Percentiles rank a stretch among this genome's conserved stretches.
These are phyloP conservation scores for Scheffersomyces cryptocercus DNA, from an alignment of 1,139 yeast species.

Conservation along the genomic window DNA sequence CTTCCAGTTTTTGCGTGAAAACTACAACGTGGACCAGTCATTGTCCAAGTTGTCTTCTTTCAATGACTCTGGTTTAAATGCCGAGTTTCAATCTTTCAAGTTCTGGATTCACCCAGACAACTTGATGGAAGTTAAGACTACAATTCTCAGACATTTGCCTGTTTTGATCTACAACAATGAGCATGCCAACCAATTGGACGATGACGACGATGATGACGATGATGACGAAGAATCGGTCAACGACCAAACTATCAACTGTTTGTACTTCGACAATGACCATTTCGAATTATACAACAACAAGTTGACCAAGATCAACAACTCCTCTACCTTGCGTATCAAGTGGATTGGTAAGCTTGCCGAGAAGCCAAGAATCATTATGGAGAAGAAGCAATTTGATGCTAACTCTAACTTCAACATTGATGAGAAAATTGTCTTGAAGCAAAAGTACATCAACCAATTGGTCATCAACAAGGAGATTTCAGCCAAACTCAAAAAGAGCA, in stretches of 20 bases:
- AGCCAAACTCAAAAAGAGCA: slow-evolving; percentile 15
- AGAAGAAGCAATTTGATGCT: slow-evolving; percentile 70
- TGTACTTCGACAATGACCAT: slow-evolving; percentile 82
- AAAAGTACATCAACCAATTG: slow-evolving; percentile 72
- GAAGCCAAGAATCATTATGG: slow-evolving; percentile 76
- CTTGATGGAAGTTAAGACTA: slow-evolving; percentile 94
- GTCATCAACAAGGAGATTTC: slow-evolving; percentile 30
- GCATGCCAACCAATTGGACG: slow-evolving; percentile 15
- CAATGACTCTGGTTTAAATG: slow-evolving; percentile 49
- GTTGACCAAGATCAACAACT: slow-evolving; percentile 66
- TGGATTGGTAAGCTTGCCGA: slow-evolving; percentile 87
- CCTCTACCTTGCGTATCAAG: slow-evolving; percentile 77
- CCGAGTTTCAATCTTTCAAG: slow-evolving; percentile 74
- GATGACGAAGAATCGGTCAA: slow-evolving; percentile 20
- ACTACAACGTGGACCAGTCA: slow-evolving; percentile 44
- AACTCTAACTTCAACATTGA: slow-evolving; percentile 56
- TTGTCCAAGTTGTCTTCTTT: slow-evolving; percentile 48
- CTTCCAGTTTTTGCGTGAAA: slow-evolving; percentile 79
- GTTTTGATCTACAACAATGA: slow-evolving; percentile 72
- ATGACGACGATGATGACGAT: slow-evolving; percentile 20
- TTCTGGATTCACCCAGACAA: slow-evolving; percentile 98
- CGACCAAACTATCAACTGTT: slow-evolving; percentile 83
- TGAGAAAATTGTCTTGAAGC: slow-evolving; percentile 68
- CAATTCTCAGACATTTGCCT: slow-evolving; percentile 89
- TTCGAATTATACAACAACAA: slow-evolving; percentile 87